phyloP scores from a whole-genome alignment of 768 basidiomycete species.

The Kwoniella europaea region DNA sequence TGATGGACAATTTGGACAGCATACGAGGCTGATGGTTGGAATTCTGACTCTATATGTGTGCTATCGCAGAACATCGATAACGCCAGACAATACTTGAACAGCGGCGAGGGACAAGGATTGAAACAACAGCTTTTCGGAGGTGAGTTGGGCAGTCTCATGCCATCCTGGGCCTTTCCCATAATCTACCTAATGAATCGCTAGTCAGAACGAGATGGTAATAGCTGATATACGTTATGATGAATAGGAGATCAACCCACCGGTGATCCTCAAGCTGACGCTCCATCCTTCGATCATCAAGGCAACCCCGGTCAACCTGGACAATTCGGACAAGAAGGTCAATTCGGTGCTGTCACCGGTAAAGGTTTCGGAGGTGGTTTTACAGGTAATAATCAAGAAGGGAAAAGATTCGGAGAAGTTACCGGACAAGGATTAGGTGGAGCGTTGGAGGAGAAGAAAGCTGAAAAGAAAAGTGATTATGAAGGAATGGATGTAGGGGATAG shows the following conservation, averaged over 20 bases:
- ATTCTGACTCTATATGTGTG: neutral
- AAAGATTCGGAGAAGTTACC: neutral
- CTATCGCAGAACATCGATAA: slow-evolving; percentile 29
- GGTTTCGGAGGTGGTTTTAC: slow-evolving; percentile 33
- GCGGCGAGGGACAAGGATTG: slow-evolving; percentile 36
- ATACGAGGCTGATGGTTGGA: too few relatives aligned
- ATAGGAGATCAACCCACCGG: slow-evolving; percentile 19
- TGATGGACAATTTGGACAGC: too few relatives aligned
- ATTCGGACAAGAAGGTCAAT: slow-evolving; percentile 36
- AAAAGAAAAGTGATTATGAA: slow-evolving; percentile 25
- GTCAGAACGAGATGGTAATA: too few relatives aligned
- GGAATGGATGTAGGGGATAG: slow-evolving; percentile 19
- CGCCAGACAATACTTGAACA: slow-evolving; percentile 39
- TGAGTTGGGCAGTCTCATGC: slow-evolving; percentile 13
- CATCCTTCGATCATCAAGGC: slow-evolving; percentile 31
- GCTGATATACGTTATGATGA: neutral
- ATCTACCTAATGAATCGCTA: too few relatives aligned
- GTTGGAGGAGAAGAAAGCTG: neutral
- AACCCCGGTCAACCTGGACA: slow-evolving; percentile 34
- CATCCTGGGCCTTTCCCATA: too few relatives aligned
- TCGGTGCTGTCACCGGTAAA: slow-evolving; percentile 32
- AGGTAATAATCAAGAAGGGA: neutral
- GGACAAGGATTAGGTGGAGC: neutral
- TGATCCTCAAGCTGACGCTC: slow-evolving; percentile 18
- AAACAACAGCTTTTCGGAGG: slow-evolving; percentile 23